Base-by-base conservation (phyloP, 371 early-diverging fungal genomes). In the Lichtheimia ramosa region DNA sequence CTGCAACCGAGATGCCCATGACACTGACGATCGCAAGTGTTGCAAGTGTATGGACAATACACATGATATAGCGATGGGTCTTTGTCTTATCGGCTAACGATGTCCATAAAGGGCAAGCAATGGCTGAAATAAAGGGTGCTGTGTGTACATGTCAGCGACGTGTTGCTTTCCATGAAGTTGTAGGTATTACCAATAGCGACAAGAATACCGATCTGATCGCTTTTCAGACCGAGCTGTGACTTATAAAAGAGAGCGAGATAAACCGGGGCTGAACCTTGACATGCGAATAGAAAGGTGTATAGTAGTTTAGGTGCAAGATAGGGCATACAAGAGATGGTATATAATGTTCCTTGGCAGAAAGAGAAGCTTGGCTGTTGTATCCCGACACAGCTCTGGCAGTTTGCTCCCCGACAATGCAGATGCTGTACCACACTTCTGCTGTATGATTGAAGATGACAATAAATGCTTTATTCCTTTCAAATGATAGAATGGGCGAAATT, bases 61-160 rank as follows among this genome's bases (percentile, higher is more conserved):
- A 81, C 78, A 81, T 77, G 12, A 81, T 81, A 51, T 73, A 77
- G 2, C 76, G 58, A 50, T 81, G 81, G 2, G 78, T 75, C 23
- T 75, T 75, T 6, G 78, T 77, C 63, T 75, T 77, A 59, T 81
- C 81, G 2, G 81, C 81, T 20, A 81, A 59, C 3, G 78, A 61
- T 21, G 81, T 68, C 81, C 81, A 81, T 59, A 81, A 58, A 3
- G 81, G 81, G 64, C 81, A 81, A 16, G 81, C 81, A 1, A 81
- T 68, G 42, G 81, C 81, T 14, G 81, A 81, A 21, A 81, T 74
- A 58, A 81, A 81, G 0, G 81, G 81, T 20, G 81, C 81, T 81
- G 34, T 34, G 10, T 0, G 34, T 34, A 28, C 3, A 8, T 34
- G 34, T 34, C 34, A 64, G 46, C 46, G 16, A 18, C 46, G 21